A percentile compares a stretch with the other conserved stretches of the same genome.
Evolutionary conservation across 1,284 basidiomycete species (phyloP).

Genomic region (Coniferiporia sulphurascens): DNA sequence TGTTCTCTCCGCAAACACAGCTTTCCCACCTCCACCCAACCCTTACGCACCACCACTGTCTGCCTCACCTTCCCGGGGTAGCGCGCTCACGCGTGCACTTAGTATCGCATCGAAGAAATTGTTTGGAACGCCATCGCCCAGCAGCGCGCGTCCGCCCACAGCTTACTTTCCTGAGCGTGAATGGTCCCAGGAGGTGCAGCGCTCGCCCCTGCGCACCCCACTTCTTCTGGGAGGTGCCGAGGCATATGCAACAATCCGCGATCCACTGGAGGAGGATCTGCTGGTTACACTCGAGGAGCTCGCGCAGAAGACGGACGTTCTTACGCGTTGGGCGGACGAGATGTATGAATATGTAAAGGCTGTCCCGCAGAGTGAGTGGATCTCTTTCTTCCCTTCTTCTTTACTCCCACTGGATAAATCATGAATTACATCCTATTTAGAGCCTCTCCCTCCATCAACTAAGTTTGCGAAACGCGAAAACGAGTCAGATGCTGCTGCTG

Average conservation of each 20-base stretch:
- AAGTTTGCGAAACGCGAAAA: slow-evolving; percentile 68
- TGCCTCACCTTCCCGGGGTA: slow-evolving; percentile 63
- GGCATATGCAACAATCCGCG: slow-evolving; percentile 25
- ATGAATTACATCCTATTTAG: slow-evolving; percentile 32
- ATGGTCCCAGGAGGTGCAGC: slow-evolving; percentile 22
- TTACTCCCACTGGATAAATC: neutral
- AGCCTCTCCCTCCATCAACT: slow-evolving; percentile 68
- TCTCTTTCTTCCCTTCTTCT: neutral
- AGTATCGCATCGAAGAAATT: slow-evolving; percentile 88
- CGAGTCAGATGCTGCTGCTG: slow-evolving; percentile 65
- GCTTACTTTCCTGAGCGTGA: slow-evolving; percentile 22
- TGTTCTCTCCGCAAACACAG: slow-evolving; percentile 35
- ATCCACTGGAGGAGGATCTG: slow-evolving; percentile 79
- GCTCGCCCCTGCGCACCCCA: slow-evolving; percentile 49
- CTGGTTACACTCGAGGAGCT: slow-evolving; percentile 77
- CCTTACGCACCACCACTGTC: slow-evolving; percentile 43
- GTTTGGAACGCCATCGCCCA: slow-evolving; percentile 57
- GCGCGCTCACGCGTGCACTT: slow-evolving; percentile 81
- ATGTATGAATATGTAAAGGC: slow-evolving; percentile 83
- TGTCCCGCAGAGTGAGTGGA: slow-evolving; percentile 64
- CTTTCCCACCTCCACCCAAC: slow-evolving; percentile 55
- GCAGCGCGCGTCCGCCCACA: slow-evolving; percentile 31
- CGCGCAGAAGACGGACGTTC: slow-evolving; percentile 92
- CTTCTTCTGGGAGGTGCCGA: slow-evolving; percentile 34
- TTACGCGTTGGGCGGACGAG: slow-evolving; percentile 90